A percentile compares a stretch with the other conserved stretches of the same genome.
These are phyloP conservation scores for Rhodofomes roseus DNA, from an alignment of 1,284 basidiomycete species.

Conservation along the genomic window DNA sequence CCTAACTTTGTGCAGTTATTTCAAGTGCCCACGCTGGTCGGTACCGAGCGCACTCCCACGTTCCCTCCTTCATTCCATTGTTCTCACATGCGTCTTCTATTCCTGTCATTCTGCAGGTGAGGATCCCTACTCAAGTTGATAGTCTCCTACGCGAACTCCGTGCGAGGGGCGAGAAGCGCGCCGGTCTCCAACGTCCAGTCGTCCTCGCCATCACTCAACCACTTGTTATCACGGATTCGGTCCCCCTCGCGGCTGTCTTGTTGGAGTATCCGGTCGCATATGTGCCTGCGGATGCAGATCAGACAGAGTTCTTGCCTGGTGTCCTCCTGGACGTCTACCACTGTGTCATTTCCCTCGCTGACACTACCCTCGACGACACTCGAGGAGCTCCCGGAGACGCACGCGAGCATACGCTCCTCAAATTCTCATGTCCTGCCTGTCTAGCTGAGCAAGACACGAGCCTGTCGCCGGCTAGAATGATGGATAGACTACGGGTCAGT, in stretches of 20 bases:
- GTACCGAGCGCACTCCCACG: neutral
- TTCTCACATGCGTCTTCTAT: neutral
- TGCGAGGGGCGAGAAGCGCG: neutral
- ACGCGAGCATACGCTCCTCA: conserved; percentile 29
- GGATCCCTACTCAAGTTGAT: neutral
- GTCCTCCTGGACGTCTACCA: conserved; percentile 48
- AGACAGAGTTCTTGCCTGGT: conserved; percentile 37
- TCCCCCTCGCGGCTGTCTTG: conserved; percentile 50
- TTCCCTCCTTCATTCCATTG: neutral
- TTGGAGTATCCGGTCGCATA: conserved; percentile 60
- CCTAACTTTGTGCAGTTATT: conserved; percentile 5
- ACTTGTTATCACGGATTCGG: conserved; percentile 16
- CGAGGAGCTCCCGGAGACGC: neutral
- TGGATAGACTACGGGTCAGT: conserved; percentile 6
- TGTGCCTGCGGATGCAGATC: conserved; percentile 33
- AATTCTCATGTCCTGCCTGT: conserved; percentile 38
- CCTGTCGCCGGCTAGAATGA: conserved; percentile 19
- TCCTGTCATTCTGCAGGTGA: neutral
- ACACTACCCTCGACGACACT: neutral
- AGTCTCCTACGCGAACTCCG: neutral
- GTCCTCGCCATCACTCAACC: conserved; percentile 1
- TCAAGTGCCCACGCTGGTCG: conserved; percentile 8
- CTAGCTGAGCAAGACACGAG: conserved; percentile 18
- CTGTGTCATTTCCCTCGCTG: conserved; percentile 21
- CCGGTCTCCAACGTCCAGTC: conserved; percentile 2